These are phyloP conservation scores for Amanita rubescens DNA, from an alignment of 768 basidiomycete genomes.

Conservation along the genomic window DNA sequence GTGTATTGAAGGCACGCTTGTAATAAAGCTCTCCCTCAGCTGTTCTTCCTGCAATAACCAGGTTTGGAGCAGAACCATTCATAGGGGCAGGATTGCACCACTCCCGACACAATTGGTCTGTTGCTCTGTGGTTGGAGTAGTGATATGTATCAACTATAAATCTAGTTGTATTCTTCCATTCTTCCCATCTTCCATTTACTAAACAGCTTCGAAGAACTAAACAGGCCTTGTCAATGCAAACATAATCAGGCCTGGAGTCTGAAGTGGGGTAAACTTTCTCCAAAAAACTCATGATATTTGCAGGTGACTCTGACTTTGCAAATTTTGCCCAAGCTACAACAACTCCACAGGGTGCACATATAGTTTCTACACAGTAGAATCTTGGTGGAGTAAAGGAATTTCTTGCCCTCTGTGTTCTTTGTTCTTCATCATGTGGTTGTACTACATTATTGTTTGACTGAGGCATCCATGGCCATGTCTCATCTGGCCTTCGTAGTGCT, in stretches of 20 bases:
- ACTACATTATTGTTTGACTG: too few relatives aligned
- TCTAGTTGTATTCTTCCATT: neutral
- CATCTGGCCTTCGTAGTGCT: neutral
- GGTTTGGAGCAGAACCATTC: too few relatives aligned
- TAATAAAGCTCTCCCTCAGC: neutral
- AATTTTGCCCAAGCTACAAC: constrained; percentile 1
- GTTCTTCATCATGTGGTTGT: constrained; percentile 8
- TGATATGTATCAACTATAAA: constrained; percentile 3
- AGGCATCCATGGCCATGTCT: neutral
- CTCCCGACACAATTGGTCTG: neutral
- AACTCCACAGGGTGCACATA: neutral
- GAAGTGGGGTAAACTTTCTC: neutral
- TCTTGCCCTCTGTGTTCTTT: neutral
- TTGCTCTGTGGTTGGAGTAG: neutral
- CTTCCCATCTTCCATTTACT: constrained; percentile 3
- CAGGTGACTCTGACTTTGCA: constrained; percentile 20
- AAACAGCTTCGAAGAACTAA: constrained; percentile 7
- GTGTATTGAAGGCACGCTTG: neutral
- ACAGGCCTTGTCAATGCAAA: neutral
- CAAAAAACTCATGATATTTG: constrained; percentile 16
- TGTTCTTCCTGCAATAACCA: neutral
- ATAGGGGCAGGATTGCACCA: neutral
- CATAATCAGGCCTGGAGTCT: neutral
- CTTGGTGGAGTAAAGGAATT: neutral
- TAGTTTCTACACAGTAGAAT: neutral